phyloP scores from a whole-genome alignment of 1,284 basidiomycete species.

The Puccinia sorghi region DNA sequence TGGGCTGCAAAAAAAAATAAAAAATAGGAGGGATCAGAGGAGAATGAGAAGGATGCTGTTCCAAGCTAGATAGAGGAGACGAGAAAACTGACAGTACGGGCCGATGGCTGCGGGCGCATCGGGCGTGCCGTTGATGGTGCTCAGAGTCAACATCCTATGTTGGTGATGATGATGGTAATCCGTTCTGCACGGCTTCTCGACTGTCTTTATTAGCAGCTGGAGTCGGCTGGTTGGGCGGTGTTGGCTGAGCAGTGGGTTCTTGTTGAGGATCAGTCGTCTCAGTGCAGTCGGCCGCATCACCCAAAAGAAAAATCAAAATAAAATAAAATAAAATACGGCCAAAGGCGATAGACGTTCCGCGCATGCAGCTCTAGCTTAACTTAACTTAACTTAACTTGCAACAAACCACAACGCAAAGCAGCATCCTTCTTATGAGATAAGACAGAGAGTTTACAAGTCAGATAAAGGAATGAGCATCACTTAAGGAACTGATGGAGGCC shows the following conservation, averaged over 20 bases:
- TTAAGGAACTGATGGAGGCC: slow-evolving; percentile 52
- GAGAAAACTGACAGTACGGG: slow-evolving; percentile 54
- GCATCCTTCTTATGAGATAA: too few species aligned
- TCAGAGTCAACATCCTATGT: background rate
- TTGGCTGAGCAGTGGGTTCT: background rate
- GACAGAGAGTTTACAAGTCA: too few species aligned
- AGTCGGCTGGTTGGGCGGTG: background rate
- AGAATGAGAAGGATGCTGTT: background rate
- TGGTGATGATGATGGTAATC: background rate
- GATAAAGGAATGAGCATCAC: background rate
- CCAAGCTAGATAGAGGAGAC: background rate
- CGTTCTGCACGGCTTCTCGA: too few species aligned
- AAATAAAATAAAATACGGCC: too few species aligned
- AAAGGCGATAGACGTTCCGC: too few species aligned
- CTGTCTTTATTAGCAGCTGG: too few species aligned
- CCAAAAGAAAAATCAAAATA: too few species aligned
- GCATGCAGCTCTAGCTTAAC: too few species aligned
- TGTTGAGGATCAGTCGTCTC: background rate
- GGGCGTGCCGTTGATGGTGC: slow-evolving; percentile 28
- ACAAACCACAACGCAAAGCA: too few species aligned
- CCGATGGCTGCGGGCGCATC: slow-evolving; percentile 58
- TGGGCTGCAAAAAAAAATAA: slow-evolving; percentile 60
- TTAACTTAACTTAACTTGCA: too few species aligned
- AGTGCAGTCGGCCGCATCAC: background rate
- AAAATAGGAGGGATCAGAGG: background rate